Conservation (phyloP, 1,284 basidiomycete species). For the Boletus hoseneyae region DNA sequence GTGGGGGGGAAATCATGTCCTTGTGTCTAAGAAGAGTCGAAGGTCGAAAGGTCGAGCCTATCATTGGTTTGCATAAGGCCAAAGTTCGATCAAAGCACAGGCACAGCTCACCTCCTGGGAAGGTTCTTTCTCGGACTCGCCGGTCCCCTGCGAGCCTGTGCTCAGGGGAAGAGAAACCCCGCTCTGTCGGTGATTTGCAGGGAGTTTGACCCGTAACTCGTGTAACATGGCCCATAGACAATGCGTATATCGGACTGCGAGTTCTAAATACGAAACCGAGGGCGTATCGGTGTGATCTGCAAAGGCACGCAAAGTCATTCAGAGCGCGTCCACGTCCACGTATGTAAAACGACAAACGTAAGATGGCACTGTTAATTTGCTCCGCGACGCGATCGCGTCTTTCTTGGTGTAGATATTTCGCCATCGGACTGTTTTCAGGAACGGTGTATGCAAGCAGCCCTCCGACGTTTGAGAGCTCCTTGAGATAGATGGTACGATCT, state of each 20-base stretch:
- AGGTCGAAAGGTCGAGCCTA: conserved; percentile 48
- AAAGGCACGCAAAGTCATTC: conserved; percentile 6
- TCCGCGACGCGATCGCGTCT: conserved; percentile 78
- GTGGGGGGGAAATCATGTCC: conserved; percentile 28
- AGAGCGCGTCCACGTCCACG: neutral
- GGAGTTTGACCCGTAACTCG: conserved; percentile 45
- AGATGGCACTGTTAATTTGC: conserved; percentile 82
- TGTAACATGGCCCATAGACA: conserved; percentile 55
- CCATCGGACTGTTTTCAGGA: conserved; percentile 67
- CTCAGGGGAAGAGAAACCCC: conserved; percentile 26
- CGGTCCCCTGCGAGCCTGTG: conserved; percentile 3
- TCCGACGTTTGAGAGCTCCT: conserved; percentile 70
- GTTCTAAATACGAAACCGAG: conserved; percentile 58
- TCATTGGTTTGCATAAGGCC: neutral
- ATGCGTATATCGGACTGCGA: conserved; percentile 57
- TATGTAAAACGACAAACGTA: conserved; percentile 49
- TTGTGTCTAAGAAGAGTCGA: conserved; percentile 46
- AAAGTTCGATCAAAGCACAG: neutral
- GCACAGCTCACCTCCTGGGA: conserved; percentile 22
- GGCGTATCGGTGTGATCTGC: conserved; percentile 51
- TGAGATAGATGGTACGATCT: conserved; percentile 58
- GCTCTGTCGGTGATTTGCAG: conserved; percentile 43
- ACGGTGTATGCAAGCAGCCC: conserved; percentile 74
- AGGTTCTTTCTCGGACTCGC: conserved; percentile 29
- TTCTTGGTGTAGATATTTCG: conserved; percentile 67